Percentiles rank a stretch among this genome's conserved stretches.
phyloP scores from a whole-genome alignment of 345 rosid genomes.

The Murraya koenigii region DNA sequence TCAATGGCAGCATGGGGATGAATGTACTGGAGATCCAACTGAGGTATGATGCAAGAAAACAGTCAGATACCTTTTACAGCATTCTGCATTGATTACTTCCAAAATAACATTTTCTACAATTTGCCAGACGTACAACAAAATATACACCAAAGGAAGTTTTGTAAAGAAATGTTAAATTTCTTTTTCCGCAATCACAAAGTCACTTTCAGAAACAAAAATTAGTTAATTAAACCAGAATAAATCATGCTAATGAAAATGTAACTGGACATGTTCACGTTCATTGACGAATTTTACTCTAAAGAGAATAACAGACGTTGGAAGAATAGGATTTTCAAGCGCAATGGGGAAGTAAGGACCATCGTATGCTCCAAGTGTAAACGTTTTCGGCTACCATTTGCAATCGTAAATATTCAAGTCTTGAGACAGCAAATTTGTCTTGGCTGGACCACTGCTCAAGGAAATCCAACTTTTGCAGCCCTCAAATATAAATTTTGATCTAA shows the following conservation, averaged over 20 bases:
- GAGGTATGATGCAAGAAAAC: conserved; percentile 16
- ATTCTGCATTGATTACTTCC: neutral
- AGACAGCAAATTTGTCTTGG: neutral
- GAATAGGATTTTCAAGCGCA: neutral
- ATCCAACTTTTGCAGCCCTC: neutral
- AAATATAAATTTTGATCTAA: neutral
- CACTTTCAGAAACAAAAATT: neutral
- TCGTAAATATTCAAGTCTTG: neutral
- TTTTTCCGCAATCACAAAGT: neutral
- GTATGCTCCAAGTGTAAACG: neutral
- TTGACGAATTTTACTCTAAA: neutral
- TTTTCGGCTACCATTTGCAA: neutral
- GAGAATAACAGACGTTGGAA: neutral
- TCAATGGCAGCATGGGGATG: conserved; percentile 70
- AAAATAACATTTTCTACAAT: conserved; percentile 1
- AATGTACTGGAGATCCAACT: conserved; percentile 80
- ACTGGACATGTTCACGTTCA: neutral
- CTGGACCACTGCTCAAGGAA: neutral
- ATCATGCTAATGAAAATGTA: neutral
- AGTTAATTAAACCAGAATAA: neutral
- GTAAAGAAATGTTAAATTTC: neutral
- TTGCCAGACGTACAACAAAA: neutral
- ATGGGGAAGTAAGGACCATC: neutral
- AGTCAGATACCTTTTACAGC: conserved; percentile 5
- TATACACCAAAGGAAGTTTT: neutral